Percentiles rank a stretch among this genome's conserved stretches.
Conservation (phyloP, 2,329 filamentous ascomycete genomes). For the Pseudogymnoascus pannorum region DNA sequence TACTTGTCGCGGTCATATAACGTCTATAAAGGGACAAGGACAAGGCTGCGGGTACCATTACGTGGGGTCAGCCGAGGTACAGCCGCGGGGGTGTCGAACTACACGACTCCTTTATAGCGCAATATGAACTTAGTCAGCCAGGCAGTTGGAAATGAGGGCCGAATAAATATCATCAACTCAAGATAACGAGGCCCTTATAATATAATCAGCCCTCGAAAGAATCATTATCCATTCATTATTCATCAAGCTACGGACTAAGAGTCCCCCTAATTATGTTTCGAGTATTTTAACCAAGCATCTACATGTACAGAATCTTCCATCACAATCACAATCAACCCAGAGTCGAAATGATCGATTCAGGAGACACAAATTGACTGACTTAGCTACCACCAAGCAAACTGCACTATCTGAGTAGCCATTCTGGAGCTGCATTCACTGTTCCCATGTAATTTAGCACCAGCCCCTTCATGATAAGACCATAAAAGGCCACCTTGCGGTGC, state of each 20-base stretch:
- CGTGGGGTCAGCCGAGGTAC: not conserved
- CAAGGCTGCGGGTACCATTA: not conserved
- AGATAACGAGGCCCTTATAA: no score
- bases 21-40: not conserved
- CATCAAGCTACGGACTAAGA: no score
- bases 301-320: no score
- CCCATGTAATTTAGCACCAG: not conserved
- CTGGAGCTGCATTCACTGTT: not conserved
- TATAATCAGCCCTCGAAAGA: no score
- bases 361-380: not conserved
- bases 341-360: not conserved
- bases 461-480: not conserved
- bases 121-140: not conserved
- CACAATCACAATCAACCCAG: not conserved
- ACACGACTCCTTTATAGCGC: not conserved
- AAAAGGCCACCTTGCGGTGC: not conserved
- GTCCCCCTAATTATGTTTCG: no score
- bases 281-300: not conserved
- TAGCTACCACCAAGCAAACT: not conserved
- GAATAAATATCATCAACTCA: no score
- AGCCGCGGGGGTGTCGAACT: not conserved
- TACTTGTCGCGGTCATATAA: not conserved
- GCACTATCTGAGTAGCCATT: not conserved
- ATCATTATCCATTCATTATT: no score
- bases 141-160: no score